These are phyloP conservation scores for Chaetomium sp. DNA, from an alignment of 2,329 filamentous ascomycete species.

Conservation along the genomic window DNA sequence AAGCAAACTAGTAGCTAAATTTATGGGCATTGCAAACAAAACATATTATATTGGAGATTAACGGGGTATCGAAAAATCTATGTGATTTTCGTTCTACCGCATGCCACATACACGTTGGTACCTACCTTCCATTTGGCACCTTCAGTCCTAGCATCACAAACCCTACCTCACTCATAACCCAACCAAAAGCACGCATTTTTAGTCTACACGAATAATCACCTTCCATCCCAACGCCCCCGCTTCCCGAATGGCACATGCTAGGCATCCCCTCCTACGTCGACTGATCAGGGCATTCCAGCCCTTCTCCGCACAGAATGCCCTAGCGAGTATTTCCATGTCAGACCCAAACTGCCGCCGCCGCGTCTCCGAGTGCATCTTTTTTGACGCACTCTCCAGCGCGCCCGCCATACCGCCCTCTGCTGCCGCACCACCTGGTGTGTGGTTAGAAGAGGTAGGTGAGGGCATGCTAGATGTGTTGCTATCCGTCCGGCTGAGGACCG, in stretches of 20 bases:
- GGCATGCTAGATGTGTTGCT: constrained; percentile 26
- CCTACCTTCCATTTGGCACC: neutral
- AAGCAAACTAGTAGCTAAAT: neutral
- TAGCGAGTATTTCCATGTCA: constrained; percentile 69
- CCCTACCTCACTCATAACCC: neutral
- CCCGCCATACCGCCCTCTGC: constrained; percentile 8
- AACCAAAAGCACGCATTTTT: constrained; percentile 17
- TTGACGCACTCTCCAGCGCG: constrained; percentile 44
- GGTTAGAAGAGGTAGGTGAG: constrained; percentile 28
- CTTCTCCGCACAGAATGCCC: constrained; percentile 72
- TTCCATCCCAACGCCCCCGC: constrained; percentile 70
- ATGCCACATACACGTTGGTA: neutral
- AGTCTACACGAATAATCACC: constrained; percentile 65
- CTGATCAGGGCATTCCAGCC: constrained; percentile 76
- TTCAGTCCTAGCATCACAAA: neutral
- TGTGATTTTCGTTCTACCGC: neutral
- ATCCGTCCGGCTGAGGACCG: constrained; percentile 46
- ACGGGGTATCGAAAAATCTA: neutral
- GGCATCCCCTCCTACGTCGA: constrained; percentile 66
- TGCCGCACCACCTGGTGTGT: neutral
- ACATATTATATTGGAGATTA: neutral
- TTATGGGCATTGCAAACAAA: neutral
- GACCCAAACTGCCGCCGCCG: constrained; percentile 61
- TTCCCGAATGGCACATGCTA: constrained; percentile 74
- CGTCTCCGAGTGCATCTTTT: constrained; percentile 59